Evolutionary conservation across 768 basidiomycete genomes (phyloP).

Genomic region (Trametes villosa): DNA sequence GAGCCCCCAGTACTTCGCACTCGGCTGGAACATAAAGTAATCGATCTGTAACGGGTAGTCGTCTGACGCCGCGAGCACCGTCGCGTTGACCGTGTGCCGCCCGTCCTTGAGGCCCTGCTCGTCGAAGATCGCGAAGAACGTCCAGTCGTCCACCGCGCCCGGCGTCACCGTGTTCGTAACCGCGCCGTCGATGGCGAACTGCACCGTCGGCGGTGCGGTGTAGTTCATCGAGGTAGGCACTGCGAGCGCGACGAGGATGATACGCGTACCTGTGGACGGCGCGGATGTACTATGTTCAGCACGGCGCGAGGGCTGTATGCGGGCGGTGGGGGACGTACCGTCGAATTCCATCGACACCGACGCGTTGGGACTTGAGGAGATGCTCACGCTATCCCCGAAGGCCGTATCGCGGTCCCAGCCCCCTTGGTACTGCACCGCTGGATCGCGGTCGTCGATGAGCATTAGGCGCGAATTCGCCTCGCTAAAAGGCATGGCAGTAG

Average conservation of each 20-base stretch:
- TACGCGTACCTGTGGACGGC: background rate
- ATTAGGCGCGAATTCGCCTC: constrained; percentile 4
- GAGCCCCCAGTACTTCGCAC: constrained; percentile 3
- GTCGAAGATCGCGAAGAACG: constrained; percentile 5
- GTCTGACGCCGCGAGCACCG: background rate
- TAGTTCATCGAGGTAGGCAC: background rate
- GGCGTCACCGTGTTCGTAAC: background rate
- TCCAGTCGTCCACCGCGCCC: background rate
- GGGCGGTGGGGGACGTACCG: background rate
- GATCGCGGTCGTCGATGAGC: constrained; percentile 11
- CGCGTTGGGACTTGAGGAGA: background rate
- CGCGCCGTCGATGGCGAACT: background rate
- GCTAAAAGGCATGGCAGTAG: background rate
- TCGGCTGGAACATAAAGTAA: constrained; percentile 8
- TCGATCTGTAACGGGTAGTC: background rate
- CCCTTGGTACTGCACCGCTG: constrained; percentile 1
- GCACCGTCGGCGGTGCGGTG: background rate
- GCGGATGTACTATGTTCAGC: background rate
- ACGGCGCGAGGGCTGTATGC: background rate
- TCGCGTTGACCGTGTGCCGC: constrained; percentile 3
- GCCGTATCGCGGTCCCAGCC: background rate
- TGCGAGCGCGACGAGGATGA: constrained; percentile 2
- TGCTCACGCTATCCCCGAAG: constrained; percentile 4
- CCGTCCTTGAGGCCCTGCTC: constrained; percentile 3
- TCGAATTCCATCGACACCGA: constrained; percentile 8